Base-by-base conservation (phyloP, 2,329 filamentous ascomycete genomes). In the Leptodontidium sp. region DNA sequence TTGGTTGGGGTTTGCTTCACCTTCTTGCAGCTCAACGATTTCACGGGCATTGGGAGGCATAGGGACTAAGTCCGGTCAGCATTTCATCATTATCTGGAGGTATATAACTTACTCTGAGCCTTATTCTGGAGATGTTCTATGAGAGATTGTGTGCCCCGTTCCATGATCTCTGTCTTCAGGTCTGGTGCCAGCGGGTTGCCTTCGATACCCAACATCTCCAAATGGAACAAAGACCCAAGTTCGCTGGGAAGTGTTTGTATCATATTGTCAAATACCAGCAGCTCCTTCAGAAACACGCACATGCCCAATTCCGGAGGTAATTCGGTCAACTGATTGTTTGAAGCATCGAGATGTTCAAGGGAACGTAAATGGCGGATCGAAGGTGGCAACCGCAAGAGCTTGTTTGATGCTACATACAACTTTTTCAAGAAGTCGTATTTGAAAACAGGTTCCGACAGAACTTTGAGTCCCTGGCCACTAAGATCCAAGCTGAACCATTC, bases 401-500 rank as follows among this genome's bases (percentile, higher is more conserved):
- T 94, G 84, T 99, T 99, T 74, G 94, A 95, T 75, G 94, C 94
- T 71, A 99, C 89, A 80, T 97, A 98, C 38, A 99, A 87, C 80
- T 97, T 95, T 73, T 92, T 92, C 67, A 99, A 84, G 80, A 99
- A 98, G 55, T 87, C 87, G 81, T 98, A 99, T 74, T 87, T 86
- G 82, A 98, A 98, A 40, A 99, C 84, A 55, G 91, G 88, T 9
- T 88, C 83, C 0, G 94, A 90, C 40, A 99, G 85, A 68, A 93
- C 92, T 74, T 94, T 91, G 61, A 99, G 84, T 24, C 95, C 95
- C 82, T 98, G 96, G n/a, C 96, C 96, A 75, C 94, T 96, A 79
- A 98, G 91, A 80, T 99, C 96, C 75, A 99, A 85, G 72, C 94
- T 94, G 79, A 93, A 89, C 96, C 96, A 98, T 76, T 94, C 91